Evolutionary conservation across 2,329 filamentous ascomycete genomes (phyloP).

Genomic region (Esteya vermicola): DNA sequence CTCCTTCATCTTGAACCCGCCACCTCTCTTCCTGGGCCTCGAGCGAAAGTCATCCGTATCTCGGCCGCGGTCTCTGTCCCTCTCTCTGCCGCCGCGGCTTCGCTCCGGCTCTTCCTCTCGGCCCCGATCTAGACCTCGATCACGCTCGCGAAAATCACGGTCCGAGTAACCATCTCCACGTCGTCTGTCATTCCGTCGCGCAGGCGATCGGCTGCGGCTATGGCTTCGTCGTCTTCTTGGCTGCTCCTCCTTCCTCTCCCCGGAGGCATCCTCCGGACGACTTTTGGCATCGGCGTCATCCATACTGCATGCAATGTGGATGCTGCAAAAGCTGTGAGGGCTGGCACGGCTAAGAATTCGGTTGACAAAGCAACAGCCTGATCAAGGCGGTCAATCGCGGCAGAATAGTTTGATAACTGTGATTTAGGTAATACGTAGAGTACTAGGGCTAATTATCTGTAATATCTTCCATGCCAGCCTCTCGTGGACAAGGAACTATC

Average conservation of each 20-base stretch:
- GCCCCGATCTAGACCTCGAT: constrained; percentile 7
- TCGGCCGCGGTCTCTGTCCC: constrained; percentile 14
- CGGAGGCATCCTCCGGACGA: background rate
- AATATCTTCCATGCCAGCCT: no score
- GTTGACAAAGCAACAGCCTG: background rate
- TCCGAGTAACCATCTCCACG: background rate
- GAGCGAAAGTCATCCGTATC: constrained; percentile 10
- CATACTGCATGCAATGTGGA: background rate
- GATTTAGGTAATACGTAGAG: no score
- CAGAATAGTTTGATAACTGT: background rate
- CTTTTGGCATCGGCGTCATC: background rate
- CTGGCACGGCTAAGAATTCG: no score
- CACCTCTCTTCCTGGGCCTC: constrained; percentile 10
- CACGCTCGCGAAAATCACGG: constrained; percentile 1
- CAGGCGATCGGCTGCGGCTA: constrained; percentile 5
- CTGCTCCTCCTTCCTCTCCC: background rate
- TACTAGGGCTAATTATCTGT: background rate
- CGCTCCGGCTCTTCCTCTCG: constrained; percentile 17
- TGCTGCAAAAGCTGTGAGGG: no score
- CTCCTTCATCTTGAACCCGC: constrained; percentile 45
- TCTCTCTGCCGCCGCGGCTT: no score
- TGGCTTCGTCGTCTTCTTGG: no score
- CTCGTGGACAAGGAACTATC: background rate
- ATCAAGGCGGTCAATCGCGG: constrained; percentile 2
- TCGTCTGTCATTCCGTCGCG: background rate